Percentiles rank a stretch among this genome's conserved stretches.
phyloP scores from a whole-genome alignment of 495 filamentous ascomycete genomes.

The Pyrenula massariospora region DNA sequence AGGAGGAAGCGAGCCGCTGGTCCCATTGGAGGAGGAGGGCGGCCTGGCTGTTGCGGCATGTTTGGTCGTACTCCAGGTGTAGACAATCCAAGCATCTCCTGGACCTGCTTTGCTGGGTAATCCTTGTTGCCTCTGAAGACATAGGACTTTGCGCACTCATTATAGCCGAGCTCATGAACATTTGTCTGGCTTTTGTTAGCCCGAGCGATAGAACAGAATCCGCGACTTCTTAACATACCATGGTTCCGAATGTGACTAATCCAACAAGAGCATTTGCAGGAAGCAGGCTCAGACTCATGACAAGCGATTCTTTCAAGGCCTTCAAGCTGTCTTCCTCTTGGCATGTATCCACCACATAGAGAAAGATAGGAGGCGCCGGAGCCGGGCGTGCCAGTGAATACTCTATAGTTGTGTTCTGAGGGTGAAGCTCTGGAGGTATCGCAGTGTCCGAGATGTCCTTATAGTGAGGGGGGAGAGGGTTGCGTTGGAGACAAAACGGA shows the following conservation, averaged over 20 bases:
- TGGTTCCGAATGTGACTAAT: slow-evolving; percentile 91
- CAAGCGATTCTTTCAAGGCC: slow-evolving; percentile 88
- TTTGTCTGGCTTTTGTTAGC: slow-evolving; percentile 54
- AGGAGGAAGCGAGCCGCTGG: slow-evolving; percentile 84
- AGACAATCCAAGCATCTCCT: slow-evolving; percentile 90
- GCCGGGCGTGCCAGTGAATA: slow-evolving; percentile 89
- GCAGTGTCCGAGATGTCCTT: slow-evolving; percentile 95
- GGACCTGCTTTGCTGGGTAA: slow-evolving; percentile 90
- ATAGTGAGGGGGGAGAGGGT: slow-evolving; percentile 91
- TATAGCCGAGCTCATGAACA: slow-evolving; percentile 97
- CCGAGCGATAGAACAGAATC: background rate
- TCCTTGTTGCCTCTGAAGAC: slow-evolving; percentile 98
- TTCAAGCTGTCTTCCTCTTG: slow-evolving; percentile 97
- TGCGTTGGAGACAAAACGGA: slow-evolving; percentile 93
- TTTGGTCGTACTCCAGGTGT: slow-evolving; percentile 61
- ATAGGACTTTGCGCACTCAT: slow-evolving; percentile 97
- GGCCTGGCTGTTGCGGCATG: slow-evolving; percentile 68
- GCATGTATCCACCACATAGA: slow-evolving; percentile 97
- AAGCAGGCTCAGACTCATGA: slow-evolving; percentile 92
- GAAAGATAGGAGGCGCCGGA: slow-evolving; percentile 87
- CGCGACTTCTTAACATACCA: slow-evolving; percentile 44
- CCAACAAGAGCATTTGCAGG: slow-evolving; percentile 91
- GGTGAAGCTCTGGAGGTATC: slow-evolving; percentile 92
- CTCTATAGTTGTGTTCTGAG: slow-evolving; percentile 90
- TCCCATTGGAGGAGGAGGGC: slow-evolving; percentile 60